Percentiles rank a stretch among this genome's conserved stretches.
These are phyloP conservation scores for Ceratocystis harringtonii DNA, from an alignment of 2,329 filamentous ascomycete species.

Conservation along the genomic window DNA sequence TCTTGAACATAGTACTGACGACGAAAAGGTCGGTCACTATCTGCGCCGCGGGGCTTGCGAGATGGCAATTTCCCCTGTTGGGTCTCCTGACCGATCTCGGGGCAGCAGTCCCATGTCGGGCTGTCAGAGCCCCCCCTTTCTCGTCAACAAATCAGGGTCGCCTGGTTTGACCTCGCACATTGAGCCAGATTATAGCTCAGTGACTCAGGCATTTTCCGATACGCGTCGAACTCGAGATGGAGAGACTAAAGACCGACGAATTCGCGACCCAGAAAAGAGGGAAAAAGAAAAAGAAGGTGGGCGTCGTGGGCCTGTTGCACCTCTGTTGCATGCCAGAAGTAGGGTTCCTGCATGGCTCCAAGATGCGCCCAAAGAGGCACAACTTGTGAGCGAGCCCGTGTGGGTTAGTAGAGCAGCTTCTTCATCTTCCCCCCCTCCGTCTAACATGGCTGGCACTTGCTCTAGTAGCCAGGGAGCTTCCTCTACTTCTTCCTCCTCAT, in stretches of 20 bases:
- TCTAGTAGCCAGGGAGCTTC: background rate
- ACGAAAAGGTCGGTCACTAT: slow-evolving; percentile 34
- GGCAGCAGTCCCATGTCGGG: slow-evolving; percentile 52
- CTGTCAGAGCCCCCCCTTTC: slow-evolving; percentile 54
- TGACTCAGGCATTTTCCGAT: background rate
- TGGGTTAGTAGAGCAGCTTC: background rate
- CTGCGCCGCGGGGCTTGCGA: slow-evolving; percentile 22
- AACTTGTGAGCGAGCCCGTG: background rate
- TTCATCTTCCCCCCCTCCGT: slow-evolving; percentile 1
- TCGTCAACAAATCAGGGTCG: slow-evolving; percentile 40
- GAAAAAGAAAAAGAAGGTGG: background rate
- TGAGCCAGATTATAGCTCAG: slow-evolving; percentile 44
- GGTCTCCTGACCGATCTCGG: slow-evolving; percentile 50
- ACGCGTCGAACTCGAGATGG: background rate
- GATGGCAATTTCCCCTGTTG: slow-evolving; percentile 24
- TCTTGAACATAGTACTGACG: slow-evolving; percentile 42
- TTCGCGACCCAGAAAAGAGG: background rate
- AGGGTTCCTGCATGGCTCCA: slow-evolving; percentile 4
- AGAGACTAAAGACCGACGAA: background rate
- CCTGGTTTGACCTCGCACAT: slow-evolving; percentile 57
- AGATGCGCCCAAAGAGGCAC: slow-evolving; percentile 2
- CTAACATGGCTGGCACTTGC: background rate
- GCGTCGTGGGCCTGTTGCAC: slow-evolving; percentile 1
- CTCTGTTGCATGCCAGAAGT: background rate
- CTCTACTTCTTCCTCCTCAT: background rate